phyloP scores from a whole-genome alignment of 139 green algal genomes.

The Micromonas pusilla region DNA sequence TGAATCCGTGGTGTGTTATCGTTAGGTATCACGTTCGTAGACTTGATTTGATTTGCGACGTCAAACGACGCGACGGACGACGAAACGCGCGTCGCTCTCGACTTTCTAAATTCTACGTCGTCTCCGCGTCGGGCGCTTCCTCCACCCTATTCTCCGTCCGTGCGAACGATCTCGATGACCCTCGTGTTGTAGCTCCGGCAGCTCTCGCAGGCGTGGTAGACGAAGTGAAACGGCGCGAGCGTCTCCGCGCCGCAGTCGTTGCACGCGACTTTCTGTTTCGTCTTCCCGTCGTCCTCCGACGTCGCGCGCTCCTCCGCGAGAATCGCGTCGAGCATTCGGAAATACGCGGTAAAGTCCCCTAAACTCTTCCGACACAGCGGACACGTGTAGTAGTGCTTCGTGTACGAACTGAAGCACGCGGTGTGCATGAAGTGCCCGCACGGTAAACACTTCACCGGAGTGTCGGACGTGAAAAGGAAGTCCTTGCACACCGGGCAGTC shows the following conservation, averaged over 20 bases:
- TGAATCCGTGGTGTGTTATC: too few species aligned
- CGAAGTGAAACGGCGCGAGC: conserved; percentile 22
- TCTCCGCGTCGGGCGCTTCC: too few species aligned
- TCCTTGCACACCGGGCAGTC: conserved; percentile 95
- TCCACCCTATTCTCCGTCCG: too few species aligned
- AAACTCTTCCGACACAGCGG: conserved; percentile 31
- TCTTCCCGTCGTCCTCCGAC: neutral
- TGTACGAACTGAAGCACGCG: conserved; percentile 27
- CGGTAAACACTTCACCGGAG: conserved; percentile 22
- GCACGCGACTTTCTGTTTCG: conserved; percentile 20
- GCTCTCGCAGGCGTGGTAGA: conserved; percentile 21
- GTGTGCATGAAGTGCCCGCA: conserved; percentile 35
- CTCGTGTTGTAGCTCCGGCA: conserved; percentile 27
- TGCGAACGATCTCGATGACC: neutral
- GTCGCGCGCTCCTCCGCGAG: conserved; percentile 10
- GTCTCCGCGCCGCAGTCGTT: conserved; percentile 15
- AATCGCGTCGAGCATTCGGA: conserved; percentile 32
- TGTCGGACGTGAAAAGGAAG: conserved; percentile 74
- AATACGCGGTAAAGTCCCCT: conserved; percentile 28
- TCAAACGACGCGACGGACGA: neutral
- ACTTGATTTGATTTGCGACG: too few species aligned
- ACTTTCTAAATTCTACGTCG: too few species aligned
- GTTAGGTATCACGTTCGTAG: too few species aligned
- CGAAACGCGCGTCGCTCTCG: too few species aligned
- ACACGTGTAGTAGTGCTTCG: conserved; percentile 30